Evolutionary conservation across 176 grass and related monocot species (phyloP).

Genomic region (Lolium multiflorum): DNA sequence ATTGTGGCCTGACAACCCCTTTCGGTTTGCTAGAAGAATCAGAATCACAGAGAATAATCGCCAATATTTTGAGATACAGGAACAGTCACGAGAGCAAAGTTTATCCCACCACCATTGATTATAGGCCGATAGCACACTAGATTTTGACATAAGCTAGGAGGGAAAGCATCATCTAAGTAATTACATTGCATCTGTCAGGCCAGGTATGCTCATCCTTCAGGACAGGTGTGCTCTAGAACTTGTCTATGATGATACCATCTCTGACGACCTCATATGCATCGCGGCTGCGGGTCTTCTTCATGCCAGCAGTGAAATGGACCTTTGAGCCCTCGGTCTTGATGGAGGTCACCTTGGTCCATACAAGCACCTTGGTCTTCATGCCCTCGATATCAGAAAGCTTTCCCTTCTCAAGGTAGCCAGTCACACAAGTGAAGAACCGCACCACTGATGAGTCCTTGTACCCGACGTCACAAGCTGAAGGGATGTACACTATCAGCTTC

Average conservation of each 20-base stretch:
- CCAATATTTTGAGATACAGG: not conserved
- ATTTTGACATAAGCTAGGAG: not conserved
- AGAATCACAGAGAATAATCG: not conserved
- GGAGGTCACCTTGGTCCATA: conserved; percentile 85
- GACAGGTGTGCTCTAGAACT: conserved; percentile 65
- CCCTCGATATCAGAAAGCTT: conserved; percentile 86
- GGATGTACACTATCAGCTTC: conserved; percentile 81
- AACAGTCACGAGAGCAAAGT: not conserved
- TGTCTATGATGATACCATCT: conserved; percentile 81
- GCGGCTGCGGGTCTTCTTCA: conserved; percentile 77
- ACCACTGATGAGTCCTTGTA: conserved; percentile 94
- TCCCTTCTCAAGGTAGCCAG: conserved; percentile 87
- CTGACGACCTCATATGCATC: conserved; percentile 85
- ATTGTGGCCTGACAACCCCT: not conserved
- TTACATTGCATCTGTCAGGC: conserved; percentile 35
- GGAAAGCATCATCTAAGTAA: conserved; percentile 22
- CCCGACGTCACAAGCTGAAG: conserved; percentile 78
- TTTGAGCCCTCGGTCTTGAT: conserved; percentile 79
- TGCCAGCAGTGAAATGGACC: conserved; percentile 72
- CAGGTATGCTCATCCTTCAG: conserved; percentile 23
- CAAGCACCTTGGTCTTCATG: conserved; percentile 83
- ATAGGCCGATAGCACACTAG: not conserved
- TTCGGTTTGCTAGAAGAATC: not conserved
- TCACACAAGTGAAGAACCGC: conserved; percentile 87
- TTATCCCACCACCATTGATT: not conserved